Base-by-base conservation (phyloP, 257 asterid genomes). In the Fraxinus quadrangulata region DNA sequence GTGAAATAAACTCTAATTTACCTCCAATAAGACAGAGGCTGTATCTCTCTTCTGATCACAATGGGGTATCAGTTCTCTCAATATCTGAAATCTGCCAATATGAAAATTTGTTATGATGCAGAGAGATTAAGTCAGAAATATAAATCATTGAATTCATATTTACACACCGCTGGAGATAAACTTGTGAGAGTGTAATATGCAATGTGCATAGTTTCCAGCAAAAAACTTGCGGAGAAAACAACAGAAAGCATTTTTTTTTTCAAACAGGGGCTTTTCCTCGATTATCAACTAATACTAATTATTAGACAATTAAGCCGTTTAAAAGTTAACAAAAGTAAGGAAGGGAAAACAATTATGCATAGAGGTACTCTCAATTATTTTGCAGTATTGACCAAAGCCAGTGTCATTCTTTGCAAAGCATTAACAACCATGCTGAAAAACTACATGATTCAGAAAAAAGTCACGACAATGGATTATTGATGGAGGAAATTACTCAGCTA, bases 21-120 rank as follows among this genome's bases (percentile, higher is more conserved):
- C 98, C 98, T 94, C 98, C 73, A 86, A 81, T 74, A 94, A 85
- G 78, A 94, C 92, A 5, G 98, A 94, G 6, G 98, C 97, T 14
- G 97, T 94, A 81, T 94, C 97, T 79, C 98, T 84, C 88, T 92
- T 94, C 81, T 92, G 97, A 81, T 94, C 97, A 24, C 93, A 83
- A 73, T 91, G 73, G 16, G 98, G 98, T 81, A 94, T 91, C 86
- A 94, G 84, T 75, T 88, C 96, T 88, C 98, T 92, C 91, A 94
- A 82, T 67, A 88, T 85, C 84, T 90, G 97, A 89, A 88, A 94
- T 80, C 98, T 94, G 90, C 59, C 67, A 76, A 68, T 67, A 74
- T 82, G 47, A 54, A 70, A 70, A 45, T 2, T 30, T 40, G 30
- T 12, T 39, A 67, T 28, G 72, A 67, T 31, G 45, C 63, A 72